A percentile compares a stretch with the other conserved stretches of the same genome.
Evolutionary conservation across 441 rosid species (phyloP).

Genomic region (Aleurites moluccanus): DNA sequence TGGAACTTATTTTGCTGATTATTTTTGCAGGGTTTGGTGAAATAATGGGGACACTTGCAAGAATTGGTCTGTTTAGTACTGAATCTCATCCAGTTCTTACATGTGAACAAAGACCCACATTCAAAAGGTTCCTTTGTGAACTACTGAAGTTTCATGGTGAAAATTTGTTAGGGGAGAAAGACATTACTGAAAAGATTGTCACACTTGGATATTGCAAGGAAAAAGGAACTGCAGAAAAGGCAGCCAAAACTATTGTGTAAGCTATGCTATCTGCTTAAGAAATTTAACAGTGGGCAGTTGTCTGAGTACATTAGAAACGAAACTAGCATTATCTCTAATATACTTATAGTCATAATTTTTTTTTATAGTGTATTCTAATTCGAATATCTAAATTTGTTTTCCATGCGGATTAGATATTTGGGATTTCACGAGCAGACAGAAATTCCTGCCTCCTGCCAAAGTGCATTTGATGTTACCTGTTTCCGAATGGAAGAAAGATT

Average conservation of each 20-base stretch:
- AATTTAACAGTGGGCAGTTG: not conserved
- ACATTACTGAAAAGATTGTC: slow-evolving; percentile 52
- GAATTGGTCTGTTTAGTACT: slow-evolving; percentile 57
- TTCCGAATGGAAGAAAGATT: slow-evolving; percentile 82
- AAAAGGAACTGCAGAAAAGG: slow-evolving; percentile 50
- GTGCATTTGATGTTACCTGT: slow-evolving; percentile 67
- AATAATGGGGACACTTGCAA: slow-evolving; percentile 70
- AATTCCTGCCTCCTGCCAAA: slow-evolving; percentile 65
- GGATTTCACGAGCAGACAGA: slow-evolving; percentile 64
- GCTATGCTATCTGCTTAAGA: slow-evolving; percentile 17
- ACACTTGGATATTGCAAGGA: slow-evolving; percentile 66
- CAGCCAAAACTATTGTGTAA: slow-evolving; percentile 76
- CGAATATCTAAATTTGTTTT: slow-evolving; percentile 19
- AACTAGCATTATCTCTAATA: not conserved
- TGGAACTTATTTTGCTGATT: slow-evolving; percentile 9
- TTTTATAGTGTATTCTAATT: not conserved
- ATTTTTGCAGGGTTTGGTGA: slow-evolving; percentile 64
- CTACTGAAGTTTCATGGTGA: slow-evolving; percentile 44
- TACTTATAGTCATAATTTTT: not conserved
- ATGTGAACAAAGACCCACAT: slow-evolving; percentile 44
- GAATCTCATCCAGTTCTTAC: slow-evolving; percentile 51
- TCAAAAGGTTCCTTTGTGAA: slow-evolving; percentile 52
- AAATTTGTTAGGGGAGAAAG: slow-evolving; percentile 47
- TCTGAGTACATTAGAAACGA: not conserved
- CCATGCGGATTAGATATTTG: slow-evolving; percentile 53